Percentiles rank a stretch among this genome's conserved stretches.
Evolutionary conservation across 139 green algal genomes (phyloP).

Genomic region (Micractinium conductrix): DNA sequence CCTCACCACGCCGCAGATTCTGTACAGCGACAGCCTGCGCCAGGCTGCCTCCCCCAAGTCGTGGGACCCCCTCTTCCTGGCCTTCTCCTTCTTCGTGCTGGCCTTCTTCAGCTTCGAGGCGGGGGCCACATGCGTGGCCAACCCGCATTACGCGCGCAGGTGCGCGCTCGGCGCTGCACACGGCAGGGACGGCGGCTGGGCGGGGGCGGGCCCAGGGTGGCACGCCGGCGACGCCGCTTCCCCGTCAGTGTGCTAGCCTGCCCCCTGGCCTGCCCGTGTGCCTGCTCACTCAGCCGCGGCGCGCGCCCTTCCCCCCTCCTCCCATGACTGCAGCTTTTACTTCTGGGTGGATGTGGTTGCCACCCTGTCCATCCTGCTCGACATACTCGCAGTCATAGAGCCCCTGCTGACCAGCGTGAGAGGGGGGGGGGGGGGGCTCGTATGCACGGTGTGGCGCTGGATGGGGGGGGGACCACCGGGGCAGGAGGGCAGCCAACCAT

Average conservation of each 20-base stretch:
- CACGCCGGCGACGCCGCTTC: not conserved
- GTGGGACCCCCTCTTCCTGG: conserved; percentile 25
- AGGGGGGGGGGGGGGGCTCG: too few species aligned
- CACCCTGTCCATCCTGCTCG: conserved; percentile 73
- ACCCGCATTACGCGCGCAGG: conserved; percentile 64
- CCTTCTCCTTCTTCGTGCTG: conserved; percentile 46
- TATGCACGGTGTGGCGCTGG: too few species aligned
- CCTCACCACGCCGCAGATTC: conserved; percentile 10
- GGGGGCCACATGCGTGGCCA: conserved; percentile 37
- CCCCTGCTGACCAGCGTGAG: conserved; percentile 19
- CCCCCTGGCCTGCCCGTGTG: not conserved
- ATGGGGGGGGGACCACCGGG: too few species aligned
- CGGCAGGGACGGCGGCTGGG: not conserved
- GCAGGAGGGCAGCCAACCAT: too few species aligned
- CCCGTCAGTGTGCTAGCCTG: not conserved
- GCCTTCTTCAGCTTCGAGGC: conserved; percentile 73
- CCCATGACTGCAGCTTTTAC: conserved; percentile 76
- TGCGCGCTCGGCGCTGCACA: not conserved
- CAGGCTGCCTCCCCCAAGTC: conserved; percentile 21
- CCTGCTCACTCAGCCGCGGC: not conserved
- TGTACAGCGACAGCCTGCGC: conserved; percentile 40
- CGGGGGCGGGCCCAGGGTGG: not conserved
- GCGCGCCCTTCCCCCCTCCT: not conserved
- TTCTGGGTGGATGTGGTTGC: conserved; percentile 91
- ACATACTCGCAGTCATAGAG: conserved; percentile 68